Evolutionary conservation across 805 yeast genomes (phyloP).

Genomic region (Saccharomycopsis oosterbeekiorum): DNA sequence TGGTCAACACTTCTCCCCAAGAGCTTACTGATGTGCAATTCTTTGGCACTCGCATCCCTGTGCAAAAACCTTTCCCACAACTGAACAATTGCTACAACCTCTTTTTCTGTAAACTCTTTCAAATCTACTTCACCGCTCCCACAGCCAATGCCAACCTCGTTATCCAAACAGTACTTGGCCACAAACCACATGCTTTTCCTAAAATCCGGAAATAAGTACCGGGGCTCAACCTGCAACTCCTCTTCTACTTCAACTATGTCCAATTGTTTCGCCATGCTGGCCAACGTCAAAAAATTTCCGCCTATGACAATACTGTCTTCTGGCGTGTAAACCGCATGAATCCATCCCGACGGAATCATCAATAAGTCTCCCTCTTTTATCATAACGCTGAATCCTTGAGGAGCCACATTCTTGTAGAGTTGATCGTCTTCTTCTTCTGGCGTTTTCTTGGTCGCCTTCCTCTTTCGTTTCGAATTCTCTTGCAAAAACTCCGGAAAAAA

Average conservation of each 20-base stretch:
- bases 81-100: not conserved
- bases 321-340: constrained; percentile 82
- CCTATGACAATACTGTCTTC: constrained; percentile 75
- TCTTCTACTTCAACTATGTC: constrained; percentile 53
- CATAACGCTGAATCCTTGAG: constrained; percentile 44
- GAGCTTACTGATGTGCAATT: not conserved
- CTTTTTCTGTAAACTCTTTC: not conserved
- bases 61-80: not conserved
- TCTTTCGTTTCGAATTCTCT: constrained; percentile 2
- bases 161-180: constrained; percentile 5
- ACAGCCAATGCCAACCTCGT: not conserved
- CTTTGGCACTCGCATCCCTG: not conserved
- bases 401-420: constrained; percentile 22
- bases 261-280: constrained; percentile 55
- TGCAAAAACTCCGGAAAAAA: constrained; percentile 52
- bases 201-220: constrained; percentile 73
- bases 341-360: constrained; percentile 88
- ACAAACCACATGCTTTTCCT: constrained; percentile 55
- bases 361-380: constrained; percentile 60
- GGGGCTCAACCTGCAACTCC: constrained; percentile 60
- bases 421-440: not conserved
- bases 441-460: not conserved
- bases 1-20: not conserved
- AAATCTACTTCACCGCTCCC: not conserved
- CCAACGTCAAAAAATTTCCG: constrained; percentile 70